Evolutionary conservation across 805 yeast species (phyloP), one percentile per base, ranked within the genome.

Genomic region (Kodamaea neixiangensis): DNA sequence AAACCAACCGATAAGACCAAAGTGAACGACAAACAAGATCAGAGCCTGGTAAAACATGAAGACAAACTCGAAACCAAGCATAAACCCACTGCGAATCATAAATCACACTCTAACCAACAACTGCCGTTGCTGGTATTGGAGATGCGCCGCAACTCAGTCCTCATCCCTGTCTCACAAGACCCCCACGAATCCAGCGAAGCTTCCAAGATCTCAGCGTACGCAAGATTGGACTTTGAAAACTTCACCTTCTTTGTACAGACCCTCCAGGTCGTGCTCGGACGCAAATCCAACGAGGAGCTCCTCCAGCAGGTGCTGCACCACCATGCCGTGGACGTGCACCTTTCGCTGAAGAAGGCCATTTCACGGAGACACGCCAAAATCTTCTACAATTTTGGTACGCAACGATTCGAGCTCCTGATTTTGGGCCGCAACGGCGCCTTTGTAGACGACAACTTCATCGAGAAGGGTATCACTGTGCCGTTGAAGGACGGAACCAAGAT

Each of bases 241-340:
- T 93, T 87, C 66, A 92, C 97, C 2, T 94, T 94, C 64, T 94
- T 93, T 60, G 97, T 94, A 9, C 99, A 94, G 70, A 94, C 99
- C 1, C 77, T 94, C 63, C 97, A 94, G 67, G 97, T 93, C 1
- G 80, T 93, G 7, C 74, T 94, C 41, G 99, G 99, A n/a, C 78
- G 99, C 59, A 80, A 89, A 52, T 87, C 92, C 7, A 62, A 63
- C 54, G 75, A 72, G 47, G 76, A 72, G 39, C 57, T 65, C n/a
- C 55, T 67, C 21, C 93, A 86, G 60, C 81, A 85, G 49, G 25
- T 19, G 4, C 44, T 44, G 45, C 86, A 86, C 57, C 81, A 76
- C 48, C 86, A 87, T 59, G 80, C 88, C 3, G 89, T 93, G 9
- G 99, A 93, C 71, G 97, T 94, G 40, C 97, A 94, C 72, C 70